Percentiles rank a stretch among this genome's conserved stretches.
phyloP scores from a whole-genome alignment of 805 yeast species.

The Debaryomyces tyrocola region DNA sequence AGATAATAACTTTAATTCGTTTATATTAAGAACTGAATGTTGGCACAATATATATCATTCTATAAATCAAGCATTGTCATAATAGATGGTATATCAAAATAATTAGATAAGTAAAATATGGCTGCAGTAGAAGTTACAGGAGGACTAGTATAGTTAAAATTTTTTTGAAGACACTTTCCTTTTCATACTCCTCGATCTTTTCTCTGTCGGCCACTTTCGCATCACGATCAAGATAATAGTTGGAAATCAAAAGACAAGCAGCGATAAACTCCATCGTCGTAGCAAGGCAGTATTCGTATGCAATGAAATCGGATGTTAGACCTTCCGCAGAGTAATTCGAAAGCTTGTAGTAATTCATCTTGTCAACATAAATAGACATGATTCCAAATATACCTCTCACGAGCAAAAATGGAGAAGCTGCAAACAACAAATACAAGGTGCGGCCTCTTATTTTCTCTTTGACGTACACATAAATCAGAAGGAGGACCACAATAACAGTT shows the following conservation, averaged over 20 bases:
- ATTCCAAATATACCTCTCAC: slow-evolving; percentile 39
- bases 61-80: no score
- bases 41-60: no score
- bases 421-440: slow-evolving; percentile 19
- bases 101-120: neutral
- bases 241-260: slow-evolving; percentile 13
- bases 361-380: slow-evolving; percentile 27
- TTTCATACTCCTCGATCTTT: no score
- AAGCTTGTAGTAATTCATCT: slow-evolving; percentile 33
- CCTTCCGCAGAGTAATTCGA: slow-evolving; percentile 27
- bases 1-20: no score
- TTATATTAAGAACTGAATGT: no score
- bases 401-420: slow-evolving; percentile 29
- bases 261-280: slow-evolving; percentile 37
- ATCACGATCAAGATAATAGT: slow-evolving; percentile 9
- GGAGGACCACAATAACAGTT: slow-evolving; percentile 17
- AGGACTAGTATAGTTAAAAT: no score
- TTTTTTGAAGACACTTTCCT: no score
- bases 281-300: slow-evolving; percentile 34
- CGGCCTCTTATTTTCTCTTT: slow-evolving; percentile 18
- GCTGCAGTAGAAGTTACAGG: no score
- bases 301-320: slow-evolving; percentile 20
- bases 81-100: no score
- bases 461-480: neutral
- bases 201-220: neutral